Evolutionary conservation across 2,329 filamentous ascomycete genomes (phyloP).

Genomic region (Colletotrichum acutatum): DNA sequence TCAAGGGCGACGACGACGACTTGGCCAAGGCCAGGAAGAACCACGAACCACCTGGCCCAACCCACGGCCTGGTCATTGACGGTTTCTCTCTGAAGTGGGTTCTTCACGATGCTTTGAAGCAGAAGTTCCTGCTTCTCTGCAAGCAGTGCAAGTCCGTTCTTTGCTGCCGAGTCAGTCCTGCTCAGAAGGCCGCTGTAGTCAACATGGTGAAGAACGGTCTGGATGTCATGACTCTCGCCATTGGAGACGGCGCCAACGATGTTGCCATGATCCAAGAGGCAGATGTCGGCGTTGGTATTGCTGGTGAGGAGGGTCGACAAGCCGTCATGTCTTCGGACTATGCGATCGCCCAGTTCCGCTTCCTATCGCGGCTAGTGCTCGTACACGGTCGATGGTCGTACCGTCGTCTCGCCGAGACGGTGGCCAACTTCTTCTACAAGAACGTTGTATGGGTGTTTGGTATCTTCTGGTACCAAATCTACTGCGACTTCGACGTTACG

Average conservation of each 20-base stretch:
- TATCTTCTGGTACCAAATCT: constrained; percentile 98
- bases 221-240: constrained; percentile 94
- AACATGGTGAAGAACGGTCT: constrained; percentile 94
- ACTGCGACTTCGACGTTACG: constrained; percentile 94
- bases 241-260: constrained; percentile 95
- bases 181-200: constrained; percentile 97
- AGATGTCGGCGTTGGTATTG: constrained; percentile 95
- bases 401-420: constrained; percentile 88
- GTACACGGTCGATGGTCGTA: constrained; percentile 98
- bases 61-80: constrained; percentile 94
- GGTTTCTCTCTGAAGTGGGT: constrained; percentile 93
- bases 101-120: constrained; percentile 82
- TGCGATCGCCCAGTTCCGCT: constrained; percentile 93
- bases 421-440: constrained; percentile 99
- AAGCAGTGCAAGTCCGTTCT: constrained; percentile 97
- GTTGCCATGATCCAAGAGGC: constrained; percentile 98
- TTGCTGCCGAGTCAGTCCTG: constrained; percentile 96
- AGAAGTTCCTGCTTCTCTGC: constrained; percentile 94
- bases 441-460: constrained; percentile 98
- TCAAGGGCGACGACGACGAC: constrained; percentile 88
- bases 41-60: constrained; percentile 86
- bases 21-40: constrained; percentile 81
- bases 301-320: constrained; percentile 90
- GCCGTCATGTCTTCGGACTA: constrained; percentile 98
- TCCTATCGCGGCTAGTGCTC: constrained; percentile 83